phyloP scores from a whole-genome alignment of 768 basidiomycete species.

The Xanthoconium stramineum region DNA sequence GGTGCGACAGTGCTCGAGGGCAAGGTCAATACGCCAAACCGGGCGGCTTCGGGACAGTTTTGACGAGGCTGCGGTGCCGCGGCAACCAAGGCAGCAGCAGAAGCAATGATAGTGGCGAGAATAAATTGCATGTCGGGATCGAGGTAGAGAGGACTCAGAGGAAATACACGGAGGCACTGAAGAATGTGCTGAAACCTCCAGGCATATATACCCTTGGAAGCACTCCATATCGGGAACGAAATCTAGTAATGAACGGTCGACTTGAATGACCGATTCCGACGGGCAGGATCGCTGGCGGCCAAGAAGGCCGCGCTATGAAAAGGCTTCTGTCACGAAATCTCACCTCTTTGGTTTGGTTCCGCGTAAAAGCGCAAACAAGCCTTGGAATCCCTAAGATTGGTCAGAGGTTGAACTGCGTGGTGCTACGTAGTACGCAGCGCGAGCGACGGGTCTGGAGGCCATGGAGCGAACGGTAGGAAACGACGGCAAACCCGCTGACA shows the following conservation, averaged over 20 bases:
- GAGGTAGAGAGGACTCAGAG: background rate
- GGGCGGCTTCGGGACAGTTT: slow-evolving; percentile 21
- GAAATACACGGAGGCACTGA: background rate
- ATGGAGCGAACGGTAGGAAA: too few relatives aligned
- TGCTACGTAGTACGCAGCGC: background rate
- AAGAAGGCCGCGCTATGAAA: slow-evolving; percentile 2
- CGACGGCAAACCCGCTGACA: background rate
- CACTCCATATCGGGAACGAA: background rate
- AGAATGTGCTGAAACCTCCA: background rate
- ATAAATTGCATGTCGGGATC: slow-evolving; percentile 17
- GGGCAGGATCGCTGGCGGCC: background rate
- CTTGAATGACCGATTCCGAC: background rate
- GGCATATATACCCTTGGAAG: slow-evolving; percentile 9
- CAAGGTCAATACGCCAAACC: slow-evolving; percentile 17
- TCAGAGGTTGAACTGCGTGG: background rate
- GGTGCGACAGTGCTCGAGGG: slow-evolving; percentile 21
- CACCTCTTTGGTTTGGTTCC: background rate
- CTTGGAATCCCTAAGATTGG: background rate
- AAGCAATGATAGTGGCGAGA: slow-evolving; percentile 10
- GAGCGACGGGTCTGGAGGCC: background rate
- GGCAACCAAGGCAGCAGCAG: slow-evolving; percentile 11
- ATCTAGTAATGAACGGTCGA: background rate
- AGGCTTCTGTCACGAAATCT: background rate
- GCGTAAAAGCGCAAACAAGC: too few relatives aligned
- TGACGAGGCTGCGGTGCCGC: slow-evolving; percentile 21